These are phyloP conservation scores for Aspergillus bombycis DNA, from an alignment of 2,329 filamentous ascomycete species.

Conservation along the genomic window DNA sequence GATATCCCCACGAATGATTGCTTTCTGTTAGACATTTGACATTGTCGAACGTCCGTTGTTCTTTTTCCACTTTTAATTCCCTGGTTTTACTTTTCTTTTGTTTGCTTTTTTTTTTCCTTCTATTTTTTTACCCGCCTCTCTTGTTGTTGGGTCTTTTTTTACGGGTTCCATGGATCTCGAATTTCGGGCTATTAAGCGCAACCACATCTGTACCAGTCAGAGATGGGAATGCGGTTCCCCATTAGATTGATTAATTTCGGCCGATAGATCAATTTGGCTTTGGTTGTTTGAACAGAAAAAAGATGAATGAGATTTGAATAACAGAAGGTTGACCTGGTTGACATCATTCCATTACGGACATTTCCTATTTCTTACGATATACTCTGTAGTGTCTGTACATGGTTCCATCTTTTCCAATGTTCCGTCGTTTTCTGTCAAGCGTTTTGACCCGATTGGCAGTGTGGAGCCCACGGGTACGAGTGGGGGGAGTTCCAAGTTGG, in stretches of 20 bases:
- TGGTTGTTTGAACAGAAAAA: conserved; percentile 1
- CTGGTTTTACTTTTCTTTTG: neutral
- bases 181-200: conserved; percentile 6
- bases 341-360: neutral
- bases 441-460: neutral
- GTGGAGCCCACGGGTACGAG: conserved; percentile 5
- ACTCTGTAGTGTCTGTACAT: too few species aligned
- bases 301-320: neutral
- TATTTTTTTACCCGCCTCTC: conserved; percentile 3
- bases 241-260: conserved; percentile 3
- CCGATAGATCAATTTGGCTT: conserved; percentile 6
- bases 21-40: conserved; percentile 16
- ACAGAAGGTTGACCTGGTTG: neutral
- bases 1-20: conserved; percentile 24
- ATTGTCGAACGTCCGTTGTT: neutral
- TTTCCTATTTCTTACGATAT: neutral
- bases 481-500: neutral
- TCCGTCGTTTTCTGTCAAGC: neutral
- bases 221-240: neutral
- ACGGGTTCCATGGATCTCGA: conserved; percentile 4
- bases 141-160: neutral
- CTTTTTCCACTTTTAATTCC: neutral
- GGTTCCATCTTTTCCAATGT: too few species aligned
- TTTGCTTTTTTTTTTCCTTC: neutral
- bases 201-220: conserved; percentile 19